phyloP scores from a whole-genome alignment of 1,139 yeast species.

The Trichomonascaceae sp. region DNA sequence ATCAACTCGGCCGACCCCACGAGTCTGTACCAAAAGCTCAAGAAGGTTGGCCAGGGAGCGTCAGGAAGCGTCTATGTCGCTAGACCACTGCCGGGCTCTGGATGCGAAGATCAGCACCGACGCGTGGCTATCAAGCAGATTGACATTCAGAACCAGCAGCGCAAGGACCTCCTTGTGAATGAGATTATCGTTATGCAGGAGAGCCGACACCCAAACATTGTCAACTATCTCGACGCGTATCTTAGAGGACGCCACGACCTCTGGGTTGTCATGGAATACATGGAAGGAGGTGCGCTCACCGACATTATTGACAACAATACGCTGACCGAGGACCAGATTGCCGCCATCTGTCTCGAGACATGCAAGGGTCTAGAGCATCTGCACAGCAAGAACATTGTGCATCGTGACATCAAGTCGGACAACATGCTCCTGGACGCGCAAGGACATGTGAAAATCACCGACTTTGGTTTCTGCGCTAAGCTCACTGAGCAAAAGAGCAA shows the following conservation, averaged over 20 bases:
- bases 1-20: conserved; percentile 78
- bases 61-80: conserved; percentile 93
- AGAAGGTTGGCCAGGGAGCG: conserved; percentile 99
- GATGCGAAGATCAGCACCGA: conserved; percentile 19
- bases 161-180: conserved; percentile 86
- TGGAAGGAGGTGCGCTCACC: conserved; percentile 84
- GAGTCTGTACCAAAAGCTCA: conserved; percentile 71
- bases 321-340: conserved; percentile 82
- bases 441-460: conserved; percentile 92
- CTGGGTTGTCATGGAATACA: conserved; percentile 93
- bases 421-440: conserved; percentile 75
- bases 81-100: conserved; percentile 32
- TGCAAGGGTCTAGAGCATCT: conserved; percentile 83
- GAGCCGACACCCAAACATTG: conserved; percentile 79
- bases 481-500: conserved; percentile 84
- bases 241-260: conserved; percentile 41
- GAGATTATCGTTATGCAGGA: conserved; percentile 94
- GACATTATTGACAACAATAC: conserved; percentile 76
- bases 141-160: conserved; percentile 87
- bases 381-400: conserved; percentile 85
- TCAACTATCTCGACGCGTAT: conserved; percentile 80
- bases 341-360: conserved; percentile 83
- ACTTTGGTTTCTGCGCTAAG: conserved; percentile 96
- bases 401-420: conserved; percentile 91
- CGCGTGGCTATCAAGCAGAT: conserved; percentile 83